Evolutionary conservation across 345 rosid species (phyloP).

Genomic region (Hibiscus mutabilis): DNA sequence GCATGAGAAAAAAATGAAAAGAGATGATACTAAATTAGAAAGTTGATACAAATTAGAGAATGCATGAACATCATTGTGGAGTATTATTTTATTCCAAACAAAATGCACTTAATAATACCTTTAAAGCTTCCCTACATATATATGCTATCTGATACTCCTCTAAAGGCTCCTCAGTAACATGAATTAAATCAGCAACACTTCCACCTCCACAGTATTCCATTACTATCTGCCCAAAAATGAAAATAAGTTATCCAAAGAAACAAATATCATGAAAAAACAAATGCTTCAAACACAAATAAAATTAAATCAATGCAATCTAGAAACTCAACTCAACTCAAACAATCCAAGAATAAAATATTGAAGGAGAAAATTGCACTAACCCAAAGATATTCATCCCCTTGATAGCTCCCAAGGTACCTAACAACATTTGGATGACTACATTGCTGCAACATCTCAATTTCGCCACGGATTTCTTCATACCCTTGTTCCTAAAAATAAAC

Average conservation of each 20-base stretch:
- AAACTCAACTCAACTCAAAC: slow-evolving; percentile 6
- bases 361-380: slow-evolving; percentile 30
- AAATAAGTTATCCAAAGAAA: slow-evolving; percentile 23
- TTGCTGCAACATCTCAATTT: slow-evolving; percentile 97
- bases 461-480: slow-evolving; percentile 95
- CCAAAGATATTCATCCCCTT: slow-evolving; percentile 19
- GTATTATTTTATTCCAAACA: slow-evolving; percentile 9
- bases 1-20: slow-evolving; percentile 20
- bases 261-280: slow-evolving; percentile 6
- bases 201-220: slow-evolving; percentile 6
- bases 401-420: slow-evolving; percentile 33
- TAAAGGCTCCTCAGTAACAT: background rate
- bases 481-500: slow-evolving; percentile 76
- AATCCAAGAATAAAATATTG: background rate
- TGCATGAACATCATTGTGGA: background rate
- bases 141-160: slow-evolving; percentile 48
- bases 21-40: slow-evolving; percentile 12
- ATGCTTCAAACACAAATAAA: background rate
- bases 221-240: slow-evolving; percentile 37
- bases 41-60: background rate
- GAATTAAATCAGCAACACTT: background rate
- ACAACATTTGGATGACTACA: slow-evolving; percentile 89
- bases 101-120: slow-evolving; percentile 36
- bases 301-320: slow-evolving; percentile 12
- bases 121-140: slow-evolving; percentile 40